Conservation (phyloP, 1,284 basidiomycete species). For the Athelia sp. region DNA sequence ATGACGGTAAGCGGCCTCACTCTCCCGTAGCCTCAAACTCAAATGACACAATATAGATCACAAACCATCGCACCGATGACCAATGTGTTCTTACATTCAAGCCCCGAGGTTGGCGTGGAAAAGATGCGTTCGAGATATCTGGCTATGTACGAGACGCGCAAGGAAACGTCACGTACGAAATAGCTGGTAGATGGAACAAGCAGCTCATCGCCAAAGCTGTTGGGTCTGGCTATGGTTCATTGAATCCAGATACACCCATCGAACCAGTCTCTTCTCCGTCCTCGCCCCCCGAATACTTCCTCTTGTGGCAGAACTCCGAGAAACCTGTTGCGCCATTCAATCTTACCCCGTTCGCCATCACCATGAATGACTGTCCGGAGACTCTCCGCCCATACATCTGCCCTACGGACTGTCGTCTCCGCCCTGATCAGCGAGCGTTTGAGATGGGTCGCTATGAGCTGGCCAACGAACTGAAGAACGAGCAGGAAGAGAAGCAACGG, state of each 20-base stretch:
- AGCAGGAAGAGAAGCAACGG: slow-evolving; percentile 88
- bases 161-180: slow-evolving; percentile 78
- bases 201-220: slow-evolving; percentile 86
- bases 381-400: slow-evolving; percentile 72
- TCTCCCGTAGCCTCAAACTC: background rate
- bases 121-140: slow-evolving; percentile 89
- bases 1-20: slow-evolving; percentile 67
- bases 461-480: slow-evolving; percentile 84
- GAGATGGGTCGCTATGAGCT: slow-evolving; percentile 88
- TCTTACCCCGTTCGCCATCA: slow-evolving; percentile 92
- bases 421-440: slow-evolving; percentile 95
- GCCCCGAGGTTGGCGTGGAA: slow-evolving; percentile 91
- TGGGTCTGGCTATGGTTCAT: slow-evolving; percentile 56
- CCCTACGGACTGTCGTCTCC: slow-evolving; percentile 90
- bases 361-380: slow-evolving; percentile 80
- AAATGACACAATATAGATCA: slow-evolving; percentile 49
- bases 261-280: slow-evolving; percentile 42
- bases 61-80: slow-evolving; percentile 93
- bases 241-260: slow-evolving; percentile 73
- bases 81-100: slow-evolving; percentile 91
- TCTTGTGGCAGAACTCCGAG: slow-evolving; percentile 92
- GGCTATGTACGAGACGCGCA: slow-evolving; percentile 73
- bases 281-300: slow-evolving; percentile 59
- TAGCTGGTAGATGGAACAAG: slow-evolving; percentile 94
- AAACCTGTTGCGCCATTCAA: slow-evolving; percentile 88